phyloP scores from a whole-genome alignment of 768 basidiomycete genomes.

The Cantharellus anzutake region DNA sequence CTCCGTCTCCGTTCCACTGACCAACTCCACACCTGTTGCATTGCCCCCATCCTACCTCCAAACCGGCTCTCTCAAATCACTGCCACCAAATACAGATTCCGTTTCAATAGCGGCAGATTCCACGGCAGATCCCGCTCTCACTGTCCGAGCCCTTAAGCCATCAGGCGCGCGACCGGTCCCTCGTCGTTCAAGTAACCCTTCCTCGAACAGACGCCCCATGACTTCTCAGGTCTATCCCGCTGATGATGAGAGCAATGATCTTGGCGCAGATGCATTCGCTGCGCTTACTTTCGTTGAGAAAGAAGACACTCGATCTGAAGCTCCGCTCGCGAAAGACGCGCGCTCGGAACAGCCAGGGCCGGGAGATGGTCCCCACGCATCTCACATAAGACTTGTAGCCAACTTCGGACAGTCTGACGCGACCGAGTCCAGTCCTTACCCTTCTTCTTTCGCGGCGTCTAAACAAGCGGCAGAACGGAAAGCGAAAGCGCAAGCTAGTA shows the following conservation, averaged over 20 bases:
- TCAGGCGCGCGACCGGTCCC: neutral
- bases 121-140: neutral
- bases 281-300: constrained; percentile 57
- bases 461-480: constrained; percentile 71
- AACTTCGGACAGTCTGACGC: constrained; percentile 22
- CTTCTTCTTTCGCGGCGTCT: constrained; percentile 78
- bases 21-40: neutral
- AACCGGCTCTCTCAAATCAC: neutral
- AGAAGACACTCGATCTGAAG: neutral
- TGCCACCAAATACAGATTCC: neutral
- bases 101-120: neutral
- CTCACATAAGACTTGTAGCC: constrained; percentile 14
- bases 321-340: neutral
- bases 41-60: neutral
- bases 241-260: constrained; percentile 18
- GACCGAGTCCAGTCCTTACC: constrained; percentile 26
- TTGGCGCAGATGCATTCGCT: constrained; percentile 50
- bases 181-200: neutral
- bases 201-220: neutral
- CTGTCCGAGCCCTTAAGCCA: neutral
- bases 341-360: constrained; percentile 20
- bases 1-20: neutral
- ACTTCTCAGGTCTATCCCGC: no score
- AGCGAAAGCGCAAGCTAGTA: constrained; percentile 66
- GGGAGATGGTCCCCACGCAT: neutral